Evolutionary conservation across 305 asterid genomes (phyloP).

Genomic region (Fraxinus angustifolia): DNA sequence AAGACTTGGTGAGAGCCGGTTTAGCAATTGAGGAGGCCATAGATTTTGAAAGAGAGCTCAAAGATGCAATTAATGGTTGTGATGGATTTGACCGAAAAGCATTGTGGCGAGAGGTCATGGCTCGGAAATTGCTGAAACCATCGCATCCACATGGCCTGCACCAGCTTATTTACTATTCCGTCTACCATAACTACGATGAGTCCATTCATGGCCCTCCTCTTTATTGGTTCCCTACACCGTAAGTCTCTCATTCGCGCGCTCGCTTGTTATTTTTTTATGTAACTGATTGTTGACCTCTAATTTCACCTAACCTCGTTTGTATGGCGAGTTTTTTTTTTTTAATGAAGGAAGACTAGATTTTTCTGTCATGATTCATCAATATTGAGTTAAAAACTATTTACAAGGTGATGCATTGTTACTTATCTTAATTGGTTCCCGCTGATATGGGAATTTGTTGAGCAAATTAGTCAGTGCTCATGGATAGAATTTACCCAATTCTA

Average conservation of each 20-base stretch:
- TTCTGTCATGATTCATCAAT: not conserved
- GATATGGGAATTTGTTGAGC: not conserved
- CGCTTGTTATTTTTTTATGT: not conserved
- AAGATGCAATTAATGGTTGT: constrained; percentile 26
- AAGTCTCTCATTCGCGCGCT: constrained; percentile 15
- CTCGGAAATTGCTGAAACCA: constrained; percentile 64
- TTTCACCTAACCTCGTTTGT: not conserved
- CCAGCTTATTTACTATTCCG: constrained; percentile 69
- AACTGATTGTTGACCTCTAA: not conserved
- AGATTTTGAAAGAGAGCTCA: constrained; percentile 41
- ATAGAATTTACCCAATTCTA: not conserved
- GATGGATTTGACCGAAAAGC: constrained; percentile 29
- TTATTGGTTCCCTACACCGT: constrained; percentile 91
- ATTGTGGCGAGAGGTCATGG: constrained; percentile 56
- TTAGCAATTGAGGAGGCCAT: constrained; percentile 49
- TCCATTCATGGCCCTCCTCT: constrained; percentile 65
- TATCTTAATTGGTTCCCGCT: not conserved
- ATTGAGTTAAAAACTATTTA: not conserved
- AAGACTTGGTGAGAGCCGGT: constrained; percentile 58
- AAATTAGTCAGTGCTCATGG: not conserved
- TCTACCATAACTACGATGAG: constrained; percentile 43
- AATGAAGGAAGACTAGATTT: not conserved
- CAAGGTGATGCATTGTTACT: not conserved
- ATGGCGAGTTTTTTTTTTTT: not conserved
- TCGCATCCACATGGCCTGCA: constrained; percentile 68